These are phyloP conservation scores for Trichophyton benhamiae DNA, from an alignment of 2,329 filamentous ascomycete genomes.

Conservation along the genomic window DNA sequence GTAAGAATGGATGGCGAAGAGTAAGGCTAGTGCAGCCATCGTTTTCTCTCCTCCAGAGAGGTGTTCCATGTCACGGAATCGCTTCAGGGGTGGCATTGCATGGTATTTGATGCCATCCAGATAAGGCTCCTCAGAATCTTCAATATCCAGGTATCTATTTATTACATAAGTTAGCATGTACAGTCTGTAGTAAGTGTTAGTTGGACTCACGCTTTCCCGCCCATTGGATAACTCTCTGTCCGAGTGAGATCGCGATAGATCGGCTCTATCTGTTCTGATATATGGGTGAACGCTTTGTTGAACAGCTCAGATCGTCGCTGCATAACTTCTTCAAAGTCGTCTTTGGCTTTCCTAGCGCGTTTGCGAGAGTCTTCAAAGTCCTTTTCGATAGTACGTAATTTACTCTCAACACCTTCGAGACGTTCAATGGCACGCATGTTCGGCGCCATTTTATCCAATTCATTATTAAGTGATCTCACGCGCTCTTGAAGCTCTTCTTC, in stretches of 20 bases:
- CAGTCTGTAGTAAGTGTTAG: background rate
- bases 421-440: constrained; percentile 95
- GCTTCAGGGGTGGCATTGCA: constrained; percentile 95
- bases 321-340: constrained; percentile 74
- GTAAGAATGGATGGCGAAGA: constrained; percentile 94
- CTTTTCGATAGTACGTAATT: constrained; percentile 71
- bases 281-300: constrained; percentile 89
- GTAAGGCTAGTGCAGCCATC: constrained; percentile 88
- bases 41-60: constrained; percentile 96
- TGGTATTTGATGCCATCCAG: constrained; percentile 95
- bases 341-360: constrained; percentile 59
- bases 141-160: constrained; percentile 70
- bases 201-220: constrained; percentile 51
- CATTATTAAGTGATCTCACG: constrained; percentile 58
- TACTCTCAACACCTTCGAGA: constrained; percentile 69
- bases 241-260: constrained; percentile 95
- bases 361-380: constrained; percentile 79
- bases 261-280: constrained; percentile 81
- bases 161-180: background rate
- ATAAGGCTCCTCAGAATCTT: constrained; percentile 93
- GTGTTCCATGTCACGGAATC: constrained; percentile 98
- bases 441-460: constrained; percentile 88
- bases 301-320: constrained; percentile 77
- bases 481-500: constrained; percentile 68
- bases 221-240: constrained; percentile 81